Conservation (phyloP, 768 basidiomycete genomes). For the Suillus discolor region DNA sequence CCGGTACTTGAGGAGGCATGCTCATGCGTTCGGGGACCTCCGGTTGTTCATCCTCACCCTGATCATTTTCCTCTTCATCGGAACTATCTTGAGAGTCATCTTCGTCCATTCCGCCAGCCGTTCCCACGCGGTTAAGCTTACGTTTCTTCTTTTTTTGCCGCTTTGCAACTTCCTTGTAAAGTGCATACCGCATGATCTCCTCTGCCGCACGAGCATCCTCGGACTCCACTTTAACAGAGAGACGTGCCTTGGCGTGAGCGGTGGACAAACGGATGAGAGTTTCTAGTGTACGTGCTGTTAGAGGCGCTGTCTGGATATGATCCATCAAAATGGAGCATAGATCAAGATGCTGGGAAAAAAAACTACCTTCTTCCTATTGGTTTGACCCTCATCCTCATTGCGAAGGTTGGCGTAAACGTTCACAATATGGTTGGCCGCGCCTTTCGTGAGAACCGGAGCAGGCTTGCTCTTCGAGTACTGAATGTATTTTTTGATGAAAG, state of each 20-base stretch:
- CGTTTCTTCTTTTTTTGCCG: conserved; percentile 75
- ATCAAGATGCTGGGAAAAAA: conserved; percentile 13
- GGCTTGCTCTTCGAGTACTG: conserved; percentile 94
- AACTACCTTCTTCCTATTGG: conserved; percentile 83
- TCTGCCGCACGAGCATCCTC: conserved; percentile 89
- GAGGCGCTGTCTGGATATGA: conserved; percentile 79
- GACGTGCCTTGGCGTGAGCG: conserved; percentile 94
- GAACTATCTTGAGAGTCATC: conserved; percentile 41
- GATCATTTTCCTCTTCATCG: conserved; percentile 50
- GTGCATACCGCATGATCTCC: conserved; percentile 93
- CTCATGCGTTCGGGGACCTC: conserved; percentile 49
- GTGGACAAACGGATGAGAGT: conserved; percentile 98
- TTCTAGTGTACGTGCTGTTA: conserved; percentile 98
- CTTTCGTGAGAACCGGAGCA: conserved; percentile 85
- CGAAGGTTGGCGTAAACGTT: conserved; percentile 89
- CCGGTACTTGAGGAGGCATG: conserved; percentile 40
- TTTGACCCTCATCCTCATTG: conserved; percentile 85
- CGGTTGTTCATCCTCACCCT: conserved; percentile 36
- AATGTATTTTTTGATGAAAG: conserved; percentile 98
- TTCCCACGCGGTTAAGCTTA: conserved; percentile 75
- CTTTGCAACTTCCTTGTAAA: conserved; percentile 96
- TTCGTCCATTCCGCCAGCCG: conserved; percentile 52
- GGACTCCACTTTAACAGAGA: conserved; percentile 83
- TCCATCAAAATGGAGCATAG: conserved; percentile 12
- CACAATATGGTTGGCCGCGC: conserved; percentile 93